A percentile compares a stretch with the other conserved stretches of the same genome.
phyloP scores from a whole-genome alignment of 768 basidiomycete genomes.

The Amylocystis lapponica region DNA sequence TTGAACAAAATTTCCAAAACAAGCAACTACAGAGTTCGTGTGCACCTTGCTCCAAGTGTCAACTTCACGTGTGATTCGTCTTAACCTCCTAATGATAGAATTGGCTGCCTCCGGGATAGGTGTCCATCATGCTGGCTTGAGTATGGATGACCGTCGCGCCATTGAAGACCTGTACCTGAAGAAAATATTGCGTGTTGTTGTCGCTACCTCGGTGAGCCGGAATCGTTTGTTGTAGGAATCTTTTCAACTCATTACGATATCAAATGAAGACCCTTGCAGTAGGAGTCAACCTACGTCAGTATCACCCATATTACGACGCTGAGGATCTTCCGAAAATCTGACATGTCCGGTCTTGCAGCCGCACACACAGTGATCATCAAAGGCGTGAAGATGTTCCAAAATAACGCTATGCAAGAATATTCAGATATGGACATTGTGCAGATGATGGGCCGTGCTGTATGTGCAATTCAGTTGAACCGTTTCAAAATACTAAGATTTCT shows the following conservation, averaged over 20 bases:
- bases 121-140: slow-evolving; percentile 88
- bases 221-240: slow-evolving; percentile 4
- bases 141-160: slow-evolving; percentile 59
- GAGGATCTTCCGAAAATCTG: background rate
- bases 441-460: slow-evolving; percentile 92
- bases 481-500: background rate
- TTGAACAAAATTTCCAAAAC: slow-evolving; percentile 55
- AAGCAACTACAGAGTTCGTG: slow-evolving; percentile 49
- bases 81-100: slow-evolving; percentile 30
- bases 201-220: slow-evolving; percentile 84
- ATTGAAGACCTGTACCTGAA: slow-evolving; percentile 72
- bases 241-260: slow-evolving; percentile 4
- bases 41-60: background rate
- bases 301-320: background rate
- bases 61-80: background rate
- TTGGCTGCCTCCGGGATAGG: slow-evolving; percentile 75
- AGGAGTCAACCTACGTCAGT: slow-evolving; percentile 86
- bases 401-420: slow-evolving; percentile 69
- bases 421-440: slow-evolving; percentile 91
- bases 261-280: slow-evolving; percentile 79
- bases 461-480: slow-evolving; percentile 18
- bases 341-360: slow-evolving; percentile 39
- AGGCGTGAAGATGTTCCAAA: slow-evolving; percentile 79
- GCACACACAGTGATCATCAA: slow-evolving; percentile 93
- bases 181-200: slow-evolving; percentile 58